These are phyloP conservation scores for Lactarius pseudohatsudake DNA, from an alignment of 768 basidiomycete genomes.

Conservation along the genomic window DNA sequence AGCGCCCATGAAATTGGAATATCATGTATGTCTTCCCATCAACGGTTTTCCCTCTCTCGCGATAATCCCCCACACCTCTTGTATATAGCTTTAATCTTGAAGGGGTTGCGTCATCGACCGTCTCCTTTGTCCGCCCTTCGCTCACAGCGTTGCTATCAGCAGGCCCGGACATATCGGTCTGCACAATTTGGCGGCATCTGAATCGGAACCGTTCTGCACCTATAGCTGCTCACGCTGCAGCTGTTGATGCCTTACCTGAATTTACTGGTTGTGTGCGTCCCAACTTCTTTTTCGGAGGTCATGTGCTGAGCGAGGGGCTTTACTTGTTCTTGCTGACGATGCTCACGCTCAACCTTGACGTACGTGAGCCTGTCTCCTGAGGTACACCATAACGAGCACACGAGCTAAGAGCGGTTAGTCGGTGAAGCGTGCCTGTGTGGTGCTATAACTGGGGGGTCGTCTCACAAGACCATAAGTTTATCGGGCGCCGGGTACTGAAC, in stretches of 20 bases:
- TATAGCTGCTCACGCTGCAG: neutral
- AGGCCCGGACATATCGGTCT: neutral
- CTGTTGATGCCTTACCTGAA: neutral
- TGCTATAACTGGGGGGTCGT: neutral
- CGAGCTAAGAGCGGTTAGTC: neutral
- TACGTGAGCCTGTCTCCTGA: neutral
- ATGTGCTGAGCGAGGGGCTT: neutral
- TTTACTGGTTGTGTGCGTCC: neutral
- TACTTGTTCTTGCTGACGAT: neutral
- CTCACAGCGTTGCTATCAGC: neutral
- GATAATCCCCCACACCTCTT: neutral
- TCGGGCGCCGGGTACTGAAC: neutral
- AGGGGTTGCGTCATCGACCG: neutral
- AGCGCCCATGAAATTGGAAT: too few relatives aligned
- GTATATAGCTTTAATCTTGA: neutral
- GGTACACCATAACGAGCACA: neutral
- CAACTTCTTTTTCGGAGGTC: neutral
- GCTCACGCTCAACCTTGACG: neutral
- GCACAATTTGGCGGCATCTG: neutral
- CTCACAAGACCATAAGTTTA: neutral
- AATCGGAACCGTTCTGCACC: neutral
- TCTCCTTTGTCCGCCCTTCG: neutral
- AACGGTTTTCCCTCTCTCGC: neutral
- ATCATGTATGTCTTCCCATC: neutral
- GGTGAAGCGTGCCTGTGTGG: slow-evolving; percentile 1